Evolutionary conservation across 2,329 filamentous ascomycete species (phyloP).

Genomic region (Fusarium sp.): DNA sequence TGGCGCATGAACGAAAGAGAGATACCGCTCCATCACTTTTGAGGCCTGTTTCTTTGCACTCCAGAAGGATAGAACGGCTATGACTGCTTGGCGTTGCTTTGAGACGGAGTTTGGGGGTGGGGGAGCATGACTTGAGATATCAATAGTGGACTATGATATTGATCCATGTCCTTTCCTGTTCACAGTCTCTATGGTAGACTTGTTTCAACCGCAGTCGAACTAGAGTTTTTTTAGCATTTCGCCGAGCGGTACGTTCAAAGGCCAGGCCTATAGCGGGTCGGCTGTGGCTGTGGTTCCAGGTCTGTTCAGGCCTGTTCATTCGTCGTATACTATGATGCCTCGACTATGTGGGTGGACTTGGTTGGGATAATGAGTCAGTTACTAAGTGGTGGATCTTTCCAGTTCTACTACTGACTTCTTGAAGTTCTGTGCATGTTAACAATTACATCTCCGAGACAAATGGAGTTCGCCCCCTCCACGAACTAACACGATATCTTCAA

Average conservation of each 20-base stretch:
- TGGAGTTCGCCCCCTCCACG: background rate
- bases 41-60: constrained; percentile 20
- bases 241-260: constrained; percentile 9
- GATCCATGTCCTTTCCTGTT: constrained; percentile 11
- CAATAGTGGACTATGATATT: constrained; percentile 9
- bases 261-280: constrained; percentile 9
- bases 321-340: constrained; percentile 6
- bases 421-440: too few relatives aligned
- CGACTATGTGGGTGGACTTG: constrained; percentile 1
- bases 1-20: constrained; percentile 38
- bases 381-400: background rate
- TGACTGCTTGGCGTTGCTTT: constrained; percentile 5
- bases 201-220: background rate
- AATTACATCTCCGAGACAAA: background rate
- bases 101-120: constrained; percentile 7
- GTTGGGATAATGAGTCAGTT: constrained; percentile 18
- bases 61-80: background rate
- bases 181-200: background rate
- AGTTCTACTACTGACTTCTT: too few relatives aligned
- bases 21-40: background rate
- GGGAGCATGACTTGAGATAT: constrained; percentile 8
- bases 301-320: background rate
- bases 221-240: background rate
- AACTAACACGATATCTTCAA: background rate
- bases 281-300: constrained; percentile 2